These are phyloP conservation scores for Populus hybrid DNA, from an alignment of 441 rosid species.

Conservation along the genomic window DNA sequence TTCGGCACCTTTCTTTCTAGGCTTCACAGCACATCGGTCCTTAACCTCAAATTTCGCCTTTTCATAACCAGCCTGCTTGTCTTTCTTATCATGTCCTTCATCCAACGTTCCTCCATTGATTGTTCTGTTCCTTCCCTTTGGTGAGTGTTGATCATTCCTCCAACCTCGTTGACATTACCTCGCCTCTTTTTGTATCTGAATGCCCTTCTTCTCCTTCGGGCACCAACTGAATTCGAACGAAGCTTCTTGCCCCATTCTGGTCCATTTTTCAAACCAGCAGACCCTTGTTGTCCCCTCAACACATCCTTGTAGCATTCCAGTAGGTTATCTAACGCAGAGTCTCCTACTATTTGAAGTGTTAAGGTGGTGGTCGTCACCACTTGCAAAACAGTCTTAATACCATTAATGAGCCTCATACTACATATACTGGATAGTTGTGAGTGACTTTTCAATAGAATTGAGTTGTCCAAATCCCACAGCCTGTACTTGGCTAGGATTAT, in stretches of 20 bases:
- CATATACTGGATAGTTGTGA: no score
- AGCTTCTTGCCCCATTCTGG: slow-evolving; percentile 2
- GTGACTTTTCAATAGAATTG: no score
- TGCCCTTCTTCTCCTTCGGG: background rate
- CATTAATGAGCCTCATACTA: no score
- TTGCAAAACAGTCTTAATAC: no score
- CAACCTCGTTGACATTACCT: background rate
- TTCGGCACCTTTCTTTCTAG: slow-evolving; percentile 21
- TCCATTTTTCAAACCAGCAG: background rate
- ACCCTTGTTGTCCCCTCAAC: background rate
- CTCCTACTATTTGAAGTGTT: no score
- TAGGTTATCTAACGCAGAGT: no score
- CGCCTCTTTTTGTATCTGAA: no score
- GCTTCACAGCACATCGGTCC: background rate
- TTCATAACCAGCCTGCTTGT: background rate
- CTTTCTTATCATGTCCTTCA: background rate
- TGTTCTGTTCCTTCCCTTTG: background rate
- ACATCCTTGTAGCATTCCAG: no score
- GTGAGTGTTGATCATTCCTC: background rate
- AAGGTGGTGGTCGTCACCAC: no score
- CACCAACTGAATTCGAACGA: background rate
- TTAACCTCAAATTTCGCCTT: background rate
- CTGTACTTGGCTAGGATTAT: no score
- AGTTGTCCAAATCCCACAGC: no score
- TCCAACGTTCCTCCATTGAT: background rate